These are phyloP conservation scores for Scedosporium aurantiacum DNA, from an alignment of 2,329 filamentous ascomycete species.

Conservation along the genomic window DNA sequence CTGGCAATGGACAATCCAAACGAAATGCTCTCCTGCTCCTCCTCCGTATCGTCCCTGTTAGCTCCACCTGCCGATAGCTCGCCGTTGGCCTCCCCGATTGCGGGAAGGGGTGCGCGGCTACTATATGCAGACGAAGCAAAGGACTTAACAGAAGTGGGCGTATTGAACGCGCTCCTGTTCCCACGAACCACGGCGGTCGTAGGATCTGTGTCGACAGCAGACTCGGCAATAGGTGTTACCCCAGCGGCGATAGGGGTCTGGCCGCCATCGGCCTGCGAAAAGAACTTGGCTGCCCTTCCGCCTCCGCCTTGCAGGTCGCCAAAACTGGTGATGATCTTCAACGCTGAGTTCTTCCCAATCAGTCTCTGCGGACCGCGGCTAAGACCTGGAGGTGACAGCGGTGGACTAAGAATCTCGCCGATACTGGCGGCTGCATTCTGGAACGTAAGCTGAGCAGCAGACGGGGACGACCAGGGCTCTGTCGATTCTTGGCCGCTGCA, in stretches of 20 bases:
- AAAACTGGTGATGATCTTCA: slow-evolving; percentile 90
- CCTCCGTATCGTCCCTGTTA: neutral
- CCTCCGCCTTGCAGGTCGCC: slow-evolving; percentile 46
- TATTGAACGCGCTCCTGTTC: slow-evolving; percentile 57
- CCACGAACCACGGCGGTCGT: slow-evolving; percentile 59
- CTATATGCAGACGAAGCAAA: slow-evolving; percentile 47
- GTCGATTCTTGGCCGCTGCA: slow-evolving; percentile 78
- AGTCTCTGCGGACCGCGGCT: slow-evolving; percentile 47
- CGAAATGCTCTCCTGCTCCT: slow-evolving; percentile 6
- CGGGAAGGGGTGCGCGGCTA: slow-evolving; percentile 56
- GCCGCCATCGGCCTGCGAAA: slow-evolving; percentile 42
- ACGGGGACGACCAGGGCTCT: slow-evolving; percentile 80
- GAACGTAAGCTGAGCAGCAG: slow-evolving; percentile 52
- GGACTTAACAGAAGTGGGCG: slow-evolving; percentile 55
- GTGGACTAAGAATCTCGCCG: slow-evolving; percentile 54
- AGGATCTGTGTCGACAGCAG: slow-evolving; percentile 54
- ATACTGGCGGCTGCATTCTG: slow-evolving; percentile 43
- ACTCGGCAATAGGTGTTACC: slow-evolving; percentile 80
- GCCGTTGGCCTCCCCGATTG: slow-evolving; percentile 51
- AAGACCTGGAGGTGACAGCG: slow-evolving; percentile 61
- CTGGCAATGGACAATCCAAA: slow-evolving; percentile 43
- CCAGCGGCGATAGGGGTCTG: slow-evolving; percentile 70
- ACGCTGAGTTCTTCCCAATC: slow-evolving; percentile 67
- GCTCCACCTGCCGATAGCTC: slow-evolving; percentile 2
- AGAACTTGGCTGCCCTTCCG: slow-evolving; percentile 42